These are phyloP conservation scores for Dipodascus albidus DNA, from an alignment of 805 yeast genomes.

Conservation along the genomic window DNA sequence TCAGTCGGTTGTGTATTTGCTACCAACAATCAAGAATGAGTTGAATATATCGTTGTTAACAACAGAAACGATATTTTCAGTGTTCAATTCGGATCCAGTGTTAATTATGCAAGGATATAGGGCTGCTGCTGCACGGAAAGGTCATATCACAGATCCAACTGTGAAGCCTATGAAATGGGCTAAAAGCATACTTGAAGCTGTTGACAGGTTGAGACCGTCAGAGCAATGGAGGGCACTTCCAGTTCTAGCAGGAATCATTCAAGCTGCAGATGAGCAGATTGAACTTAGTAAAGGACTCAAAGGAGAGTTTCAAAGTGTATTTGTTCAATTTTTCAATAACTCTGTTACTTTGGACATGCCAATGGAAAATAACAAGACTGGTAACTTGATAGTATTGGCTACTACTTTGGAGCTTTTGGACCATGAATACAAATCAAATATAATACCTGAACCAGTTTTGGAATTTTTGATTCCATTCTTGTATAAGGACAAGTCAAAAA, in stretches of 20 bases:
- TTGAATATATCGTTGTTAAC: constrained; percentile 14
- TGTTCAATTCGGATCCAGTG: not conserved
- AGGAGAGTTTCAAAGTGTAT: not conserved
- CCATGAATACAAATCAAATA: not conserved
- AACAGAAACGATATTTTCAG: not conserved
- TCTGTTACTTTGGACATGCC: not conserved
- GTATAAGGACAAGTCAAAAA: not conserved
- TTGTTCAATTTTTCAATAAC: not conserved
- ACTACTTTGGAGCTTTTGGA: not conserved
- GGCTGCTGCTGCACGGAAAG: constrained; percentile 15
- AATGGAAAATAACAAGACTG: not conserved
- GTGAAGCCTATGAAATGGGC: constrained; percentile 14
- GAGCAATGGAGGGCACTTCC: constrained; percentile 16
- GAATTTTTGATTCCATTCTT: not conserved
- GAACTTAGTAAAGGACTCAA: not conserved
- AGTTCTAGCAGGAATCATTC: constrained; percentile 10
- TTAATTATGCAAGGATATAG: constrained; percentile 15
- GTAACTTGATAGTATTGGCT: not conserved
- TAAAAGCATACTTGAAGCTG: constrained; percentile 6
- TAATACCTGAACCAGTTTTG: not conserved
- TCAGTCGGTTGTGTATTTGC: constrained; percentile 10
- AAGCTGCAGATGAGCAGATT: not conserved
- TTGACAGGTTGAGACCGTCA: constrained; percentile 3
- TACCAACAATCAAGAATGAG: constrained; percentile 17
- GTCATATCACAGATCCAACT: constrained; percentile 17